These are phyloP conservation scores for Acacia confusa DNA, from an alignment of 306 rosid species.

Conservation along the genomic window DNA sequence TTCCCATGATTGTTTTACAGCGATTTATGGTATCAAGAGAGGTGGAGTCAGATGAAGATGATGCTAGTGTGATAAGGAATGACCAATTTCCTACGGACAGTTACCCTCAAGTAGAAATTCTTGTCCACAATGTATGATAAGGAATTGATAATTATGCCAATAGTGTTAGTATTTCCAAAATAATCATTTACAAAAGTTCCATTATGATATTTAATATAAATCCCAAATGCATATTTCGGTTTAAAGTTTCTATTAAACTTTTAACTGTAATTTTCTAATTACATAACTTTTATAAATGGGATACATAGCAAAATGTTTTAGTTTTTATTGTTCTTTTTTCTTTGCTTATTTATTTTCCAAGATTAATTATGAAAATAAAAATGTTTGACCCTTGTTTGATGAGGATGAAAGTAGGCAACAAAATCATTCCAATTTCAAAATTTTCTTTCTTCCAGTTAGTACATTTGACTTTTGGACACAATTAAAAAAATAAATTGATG, in stretches of 20 bases:
- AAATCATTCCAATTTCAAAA: background rate
- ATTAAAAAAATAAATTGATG: too few relatives aligned
- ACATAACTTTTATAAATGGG: background rate
- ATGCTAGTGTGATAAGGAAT: background rate
- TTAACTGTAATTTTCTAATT: background rate
- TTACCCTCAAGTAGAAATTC: background rate
- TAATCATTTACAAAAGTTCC: too few relatives aligned
- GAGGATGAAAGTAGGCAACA: background rate
- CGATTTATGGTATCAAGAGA: background rate
- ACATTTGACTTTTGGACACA: too few relatives aligned
- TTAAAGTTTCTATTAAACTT: too few relatives aligned
- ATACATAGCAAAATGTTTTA: background rate
- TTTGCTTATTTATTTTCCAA: too few relatives aligned
- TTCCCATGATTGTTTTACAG: background rate
- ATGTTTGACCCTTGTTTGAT: background rate
- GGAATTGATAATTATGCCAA: too few relatives aligned
- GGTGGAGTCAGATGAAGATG: background rate
- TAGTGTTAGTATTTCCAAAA: too few relatives aligned
- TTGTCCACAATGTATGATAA: too few relatives aligned
- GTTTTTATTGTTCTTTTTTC: background rate
- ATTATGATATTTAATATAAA: background rate
- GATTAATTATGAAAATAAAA: too few relatives aligned
- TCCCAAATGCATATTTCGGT: background rate
- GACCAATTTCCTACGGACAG: background rate
- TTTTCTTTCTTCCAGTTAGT: too few relatives aligned